Evolutionary conservation across 1,284 basidiomycete genomes (phyloP).

Genomic region (Sporisorium iseilematis-ciliati): DNA sequence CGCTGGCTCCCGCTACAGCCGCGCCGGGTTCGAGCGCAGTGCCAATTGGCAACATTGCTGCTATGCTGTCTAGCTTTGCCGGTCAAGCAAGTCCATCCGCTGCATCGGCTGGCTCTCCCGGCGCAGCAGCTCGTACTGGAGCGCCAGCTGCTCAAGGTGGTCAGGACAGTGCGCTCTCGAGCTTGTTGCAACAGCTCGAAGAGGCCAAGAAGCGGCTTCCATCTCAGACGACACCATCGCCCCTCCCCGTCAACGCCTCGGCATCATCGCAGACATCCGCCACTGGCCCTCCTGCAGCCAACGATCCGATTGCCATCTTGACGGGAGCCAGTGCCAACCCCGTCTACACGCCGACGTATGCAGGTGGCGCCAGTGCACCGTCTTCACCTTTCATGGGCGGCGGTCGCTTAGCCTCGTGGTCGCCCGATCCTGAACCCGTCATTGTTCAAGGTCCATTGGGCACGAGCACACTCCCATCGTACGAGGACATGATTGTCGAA

Average conservation of each 20-base stretch:
- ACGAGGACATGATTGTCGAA: constrained; percentile 66
- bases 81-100: constrained; percentile 8
- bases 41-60: constrained; percentile 45
- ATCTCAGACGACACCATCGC: constrained; percentile 12
- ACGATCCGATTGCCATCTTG: constrained; percentile 46
- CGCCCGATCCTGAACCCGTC: constrained; percentile 39
- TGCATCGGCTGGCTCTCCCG: constrained; percentile 7
- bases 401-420: constrained; percentile 26
- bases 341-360: constrained; percentile 28
- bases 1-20: constrained; percentile 39
- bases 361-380: constrained; percentile 1
- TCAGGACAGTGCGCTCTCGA: constrained; percentile 27
- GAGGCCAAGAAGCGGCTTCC: constrained; percentile 37
- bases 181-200: constrained; percentile 42
- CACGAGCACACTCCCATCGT: constrained; percentile 61
- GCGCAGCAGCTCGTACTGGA: constrained; percentile 1
- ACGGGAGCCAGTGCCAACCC: constrained; percentile 52
- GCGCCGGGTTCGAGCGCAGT: constrained; percentile 10
- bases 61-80: constrained; percentile 38
- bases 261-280: constrained; percentile 7
- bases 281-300: constrained; percentile 1
- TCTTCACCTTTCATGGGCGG: constrained; percentile 1
- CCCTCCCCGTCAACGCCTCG: constrained; percentile 2
- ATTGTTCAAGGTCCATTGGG: constrained; percentile 51
- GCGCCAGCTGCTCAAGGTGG: constrained; percentile 15